Evolutionary conservation across 2,329 filamentous ascomycete species (phyloP).

Genomic region (Fusarium buxicola): DNA sequence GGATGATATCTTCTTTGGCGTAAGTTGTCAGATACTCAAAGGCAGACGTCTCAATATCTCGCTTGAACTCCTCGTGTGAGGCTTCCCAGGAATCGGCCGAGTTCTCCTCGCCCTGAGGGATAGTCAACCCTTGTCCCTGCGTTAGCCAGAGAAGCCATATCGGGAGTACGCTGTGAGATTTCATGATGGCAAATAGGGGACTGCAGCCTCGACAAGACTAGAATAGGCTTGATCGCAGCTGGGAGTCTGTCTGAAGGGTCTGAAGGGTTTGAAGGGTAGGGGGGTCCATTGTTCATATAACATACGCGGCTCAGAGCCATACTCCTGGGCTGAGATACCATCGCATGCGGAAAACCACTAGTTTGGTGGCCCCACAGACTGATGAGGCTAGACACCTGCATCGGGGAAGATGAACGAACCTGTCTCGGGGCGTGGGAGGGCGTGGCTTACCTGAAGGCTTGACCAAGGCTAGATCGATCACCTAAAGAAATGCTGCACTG

Average conservation of each 20-base stretch:
- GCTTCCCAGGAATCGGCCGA: slow-evolving; percentile 15
- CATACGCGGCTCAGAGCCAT: slow-evolving; percentile 27
- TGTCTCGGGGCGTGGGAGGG: slow-evolving; percentile 36
- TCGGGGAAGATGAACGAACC: slow-evolving; percentile 42
- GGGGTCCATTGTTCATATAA: slow-evolving; percentile 40
- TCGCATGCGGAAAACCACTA: slow-evolving; percentile 39
- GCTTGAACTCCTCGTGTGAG: slow-evolving; percentile 33
- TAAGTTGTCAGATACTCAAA: slow-evolving; percentile 43
- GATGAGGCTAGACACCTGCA: slow-evolving; percentile 36
- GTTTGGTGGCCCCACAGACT: slow-evolving; percentile 34
- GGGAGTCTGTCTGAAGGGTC: background rate
- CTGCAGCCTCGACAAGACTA: slow-evolving; percentile 23
- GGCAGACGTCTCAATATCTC: slow-evolving; percentile 36
- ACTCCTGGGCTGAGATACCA: slow-evolving; percentile 32
- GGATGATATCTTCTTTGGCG: slow-evolving; percentile 44
- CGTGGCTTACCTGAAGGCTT: slow-evolving; percentile 39
- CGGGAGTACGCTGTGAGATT: slow-evolving; percentile 35
- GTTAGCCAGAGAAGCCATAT: slow-evolving; percentile 47
- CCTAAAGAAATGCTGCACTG: slow-evolving; percentile 35
- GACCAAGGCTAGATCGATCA: slow-evolving; percentile 28
- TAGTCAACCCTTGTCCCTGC: slow-evolving; percentile 38
- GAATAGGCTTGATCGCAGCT: slow-evolving; percentile 21
- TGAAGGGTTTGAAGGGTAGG: slow-evolving; percentile 19
- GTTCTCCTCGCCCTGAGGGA: slow-evolving; percentile 24
- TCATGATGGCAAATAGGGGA: slow-evolving; percentile 39